These are phyloP conservation scores for Naganishia sp. DNA, from an alignment of 1,284 basidiomycete genomes.

Conservation along the genomic window DNA sequence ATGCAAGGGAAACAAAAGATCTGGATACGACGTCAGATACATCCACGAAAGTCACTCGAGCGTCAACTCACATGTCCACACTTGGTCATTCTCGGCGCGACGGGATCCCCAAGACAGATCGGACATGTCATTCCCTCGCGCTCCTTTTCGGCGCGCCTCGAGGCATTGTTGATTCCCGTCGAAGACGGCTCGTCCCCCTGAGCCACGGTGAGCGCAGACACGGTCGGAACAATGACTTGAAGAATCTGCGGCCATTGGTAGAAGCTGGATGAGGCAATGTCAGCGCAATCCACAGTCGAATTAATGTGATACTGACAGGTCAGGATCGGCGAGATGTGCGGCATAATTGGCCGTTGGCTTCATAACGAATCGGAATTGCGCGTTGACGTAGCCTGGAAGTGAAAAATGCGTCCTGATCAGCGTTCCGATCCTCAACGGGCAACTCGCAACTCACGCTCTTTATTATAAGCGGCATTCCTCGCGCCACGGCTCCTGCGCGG, in stretches of 20 bases:
- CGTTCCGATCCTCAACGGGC: constrained; percentile 17
- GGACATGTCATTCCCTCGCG: constrained; percentile 70
- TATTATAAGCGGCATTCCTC: constrained; percentile 68
- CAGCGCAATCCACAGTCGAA: no score
- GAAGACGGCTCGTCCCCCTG: constrained; percentile 43
- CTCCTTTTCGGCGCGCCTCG: constrained; percentile 49
- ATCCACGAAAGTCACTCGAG: neutral
- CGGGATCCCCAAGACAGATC: constrained; percentile 83
- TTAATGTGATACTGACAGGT: constrained; percentile 65
- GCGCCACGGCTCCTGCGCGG: constrained; percentile 70
- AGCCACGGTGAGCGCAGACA: constrained; percentile 54
- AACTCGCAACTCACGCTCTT: constrained; percentile 69
- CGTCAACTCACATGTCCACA: constrained; percentile 82
- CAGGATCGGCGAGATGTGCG: constrained; percentile 91
- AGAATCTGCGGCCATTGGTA: constrained; percentile 96
- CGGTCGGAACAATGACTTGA: constrained; percentile 86
- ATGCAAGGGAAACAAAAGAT: constrained; percentile 89
- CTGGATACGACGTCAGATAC: constrained; percentile 51
- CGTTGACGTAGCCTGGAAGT: constrained; percentile 78
- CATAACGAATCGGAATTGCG: constrained; percentile 90
- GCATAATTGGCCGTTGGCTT: constrained; percentile 85
- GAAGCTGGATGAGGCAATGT: constrained; percentile 60
- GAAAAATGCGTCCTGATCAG: constrained; percentile 6
- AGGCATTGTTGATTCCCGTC: constrained; percentile 35
- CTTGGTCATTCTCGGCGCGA: constrained; percentile 93